These are phyloP conservation scores for Boletus speciosus DNA, from an alignment of 768 basidiomycete genomes.

Conservation along the genomic window DNA sequence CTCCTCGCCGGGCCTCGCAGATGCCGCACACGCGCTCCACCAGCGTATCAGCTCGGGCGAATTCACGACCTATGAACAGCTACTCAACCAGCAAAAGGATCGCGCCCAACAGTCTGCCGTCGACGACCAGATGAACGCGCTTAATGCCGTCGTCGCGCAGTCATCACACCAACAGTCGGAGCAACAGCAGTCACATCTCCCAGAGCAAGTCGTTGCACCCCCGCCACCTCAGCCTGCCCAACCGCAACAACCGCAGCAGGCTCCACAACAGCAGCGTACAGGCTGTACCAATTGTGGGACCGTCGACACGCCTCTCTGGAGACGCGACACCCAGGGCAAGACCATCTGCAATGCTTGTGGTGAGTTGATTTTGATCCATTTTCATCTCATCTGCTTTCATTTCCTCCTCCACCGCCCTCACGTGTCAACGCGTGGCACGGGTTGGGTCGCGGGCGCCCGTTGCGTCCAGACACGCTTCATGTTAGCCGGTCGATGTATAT, in stretches of 20 bases:
- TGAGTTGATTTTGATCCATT: conserved; percentile 44
- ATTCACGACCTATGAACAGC: conserved; percentile 31
- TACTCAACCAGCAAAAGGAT: conserved; percentile 31
- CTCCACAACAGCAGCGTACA: conserved; percentile 39
- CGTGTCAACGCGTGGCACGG: conserved; percentile 36
- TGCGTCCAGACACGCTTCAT: conserved; percentile 24
- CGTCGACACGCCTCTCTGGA: conserved; percentile 79
- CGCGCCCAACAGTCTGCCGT: conserved; percentile 17
- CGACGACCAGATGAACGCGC: conserved; percentile 13
- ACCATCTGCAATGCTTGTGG: conserved; percentile 89
- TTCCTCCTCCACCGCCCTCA: conserved; percentile 33
- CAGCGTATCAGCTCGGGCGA: conserved; percentile 30
- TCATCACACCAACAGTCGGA: conserved; percentile 10
- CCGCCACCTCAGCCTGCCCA: conserved; percentile 25
- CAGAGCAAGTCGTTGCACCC: conserved; percentile 28
- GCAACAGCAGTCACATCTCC: conserved; percentile 14
- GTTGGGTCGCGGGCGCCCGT: conserved; percentile 34
- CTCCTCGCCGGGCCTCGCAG: conserved; percentile 20
- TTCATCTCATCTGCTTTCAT: conserved; percentile 34
- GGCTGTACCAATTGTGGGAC: conserved; percentile 73
- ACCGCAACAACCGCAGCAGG: conserved; percentile 23
- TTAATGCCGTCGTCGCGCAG: conserved; percentile 10
- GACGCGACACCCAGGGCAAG: conserved; percentile 77
- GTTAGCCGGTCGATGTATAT: conserved; percentile 33
- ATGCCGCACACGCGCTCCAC: conserved; percentile 25